Conservation (phyloP, 2,329 filamentous ascomycete genomes). For the Fusarium proliferatum region DNA sequence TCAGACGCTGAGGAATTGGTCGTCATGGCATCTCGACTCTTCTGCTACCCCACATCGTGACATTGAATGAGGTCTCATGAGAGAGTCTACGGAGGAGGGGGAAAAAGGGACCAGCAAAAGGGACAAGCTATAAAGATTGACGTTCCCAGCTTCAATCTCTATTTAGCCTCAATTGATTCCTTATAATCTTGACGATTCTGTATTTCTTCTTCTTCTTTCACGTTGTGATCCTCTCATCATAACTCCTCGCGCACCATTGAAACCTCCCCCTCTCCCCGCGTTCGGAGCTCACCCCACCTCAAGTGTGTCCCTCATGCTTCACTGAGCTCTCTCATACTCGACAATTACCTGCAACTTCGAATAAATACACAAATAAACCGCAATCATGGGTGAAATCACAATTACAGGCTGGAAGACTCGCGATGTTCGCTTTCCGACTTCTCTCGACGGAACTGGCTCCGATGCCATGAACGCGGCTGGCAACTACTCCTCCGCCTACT, state of each 20-base stretch:
- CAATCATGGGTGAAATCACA: conserved; percentile 64
- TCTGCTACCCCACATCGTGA: conserved; percentile 38
- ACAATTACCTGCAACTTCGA: neutral
- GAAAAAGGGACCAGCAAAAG: neutral
- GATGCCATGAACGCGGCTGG: conserved; percentile 97
- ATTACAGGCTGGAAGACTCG: conserved; percentile 78
- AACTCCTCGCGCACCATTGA: neutral
- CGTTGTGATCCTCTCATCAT: conserved; percentile 5
- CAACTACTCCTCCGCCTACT: conserved; percentile 95
- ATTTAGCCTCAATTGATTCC: conserved; percentile 27
- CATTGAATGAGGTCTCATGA: conserved; percentile 33
- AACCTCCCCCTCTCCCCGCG: conserved; percentile 39
- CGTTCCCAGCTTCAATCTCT: neutral
- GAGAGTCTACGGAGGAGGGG: neutral
- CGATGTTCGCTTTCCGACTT: conserved; percentile 88
- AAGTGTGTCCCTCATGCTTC: conserved; percentile 15
- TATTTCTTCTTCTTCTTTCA: neutral
- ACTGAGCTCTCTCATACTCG: conserved; percentile 17
- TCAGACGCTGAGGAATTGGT: conserved; percentile 18
- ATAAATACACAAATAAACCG: neutral
- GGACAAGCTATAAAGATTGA: conserved; percentile 36
- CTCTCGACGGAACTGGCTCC: conserved; percentile 93
- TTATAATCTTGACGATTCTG: neutral
- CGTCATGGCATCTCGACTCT: conserved; percentile 34
- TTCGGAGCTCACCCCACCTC: conserved; percentile 37